Conservation (phyloP, 2,329 filamentous ascomycete species). For the Sordariomycetes sp. region DNA sequence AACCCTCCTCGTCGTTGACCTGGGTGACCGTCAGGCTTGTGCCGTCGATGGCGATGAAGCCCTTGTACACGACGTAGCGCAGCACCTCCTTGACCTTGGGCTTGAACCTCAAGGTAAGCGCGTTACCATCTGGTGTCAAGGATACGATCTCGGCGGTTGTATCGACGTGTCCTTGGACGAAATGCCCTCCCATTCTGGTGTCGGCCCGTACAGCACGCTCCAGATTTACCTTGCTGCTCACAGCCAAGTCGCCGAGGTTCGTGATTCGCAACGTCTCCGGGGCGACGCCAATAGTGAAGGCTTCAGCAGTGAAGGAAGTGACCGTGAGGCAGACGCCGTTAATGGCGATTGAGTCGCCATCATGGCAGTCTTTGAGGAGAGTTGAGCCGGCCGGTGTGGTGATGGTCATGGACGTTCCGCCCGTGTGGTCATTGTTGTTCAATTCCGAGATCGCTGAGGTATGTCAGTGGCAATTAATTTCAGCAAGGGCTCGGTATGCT, state of each 20-base stretch:
- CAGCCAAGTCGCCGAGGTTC: conserved; percentile 69
- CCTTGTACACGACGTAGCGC: conserved; percentile 90
- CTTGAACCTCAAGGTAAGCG: conserved; percentile 74
- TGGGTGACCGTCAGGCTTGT: conserved; percentile 87
- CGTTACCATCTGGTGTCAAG: conserved; percentile 77
- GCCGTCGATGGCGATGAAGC: conserved; percentile 88
- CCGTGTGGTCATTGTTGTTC: conserved; percentile 69
- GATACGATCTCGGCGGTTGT: conserved; percentile 69
- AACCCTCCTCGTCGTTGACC: conserved; percentile 70
- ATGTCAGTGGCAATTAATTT: not conserved
- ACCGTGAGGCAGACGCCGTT: conserved; percentile 96
- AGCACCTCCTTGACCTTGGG: conserved; percentile 62
- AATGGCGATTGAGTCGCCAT: conserved; percentile 89
- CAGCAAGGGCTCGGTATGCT: conserved; percentile 21
- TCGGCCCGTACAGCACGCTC: conserved; percentile 86
- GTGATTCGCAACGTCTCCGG: conserved; percentile 94
- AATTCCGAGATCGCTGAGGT: conserved; percentile 70
- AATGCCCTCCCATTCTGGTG: conserved; percentile 96
- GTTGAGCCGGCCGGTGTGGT: conserved; percentile 53
- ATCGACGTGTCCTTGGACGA: conserved; percentile 96
- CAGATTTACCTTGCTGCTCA: conserved; percentile 71
- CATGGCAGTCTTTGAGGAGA: conserved; percentile 75
- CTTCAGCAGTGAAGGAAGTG: conserved; percentile 40
- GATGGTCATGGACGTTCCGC: conserved; percentile 87
- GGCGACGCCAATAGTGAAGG: conserved; percentile 88